Evolutionary conservation across 495 filamentous ascomycete genomes (phyloP).

Genomic region (Oidiodendron maius): DNA sequence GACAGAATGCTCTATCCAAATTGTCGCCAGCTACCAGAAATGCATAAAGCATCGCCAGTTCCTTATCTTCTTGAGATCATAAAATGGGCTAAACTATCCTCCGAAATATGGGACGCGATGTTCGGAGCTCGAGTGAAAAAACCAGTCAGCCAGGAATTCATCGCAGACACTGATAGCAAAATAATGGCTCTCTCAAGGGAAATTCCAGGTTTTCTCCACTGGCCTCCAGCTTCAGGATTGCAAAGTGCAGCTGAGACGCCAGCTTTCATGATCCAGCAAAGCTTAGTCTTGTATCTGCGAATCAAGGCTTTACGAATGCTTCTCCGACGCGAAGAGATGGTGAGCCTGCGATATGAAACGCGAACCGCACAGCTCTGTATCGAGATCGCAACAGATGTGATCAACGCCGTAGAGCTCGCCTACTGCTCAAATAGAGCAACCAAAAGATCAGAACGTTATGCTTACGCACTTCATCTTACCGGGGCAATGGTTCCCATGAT

Average conservation of each 20-base stretch:
- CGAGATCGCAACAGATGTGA: neutral
- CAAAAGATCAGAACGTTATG: neutral
- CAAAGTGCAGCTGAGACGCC: neutral
- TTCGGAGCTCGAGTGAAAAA: neutral
- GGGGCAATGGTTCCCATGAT: neutral
- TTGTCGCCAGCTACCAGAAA: neutral
- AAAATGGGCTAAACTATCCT: neutral
- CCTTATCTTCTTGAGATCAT: slow-evolving; percentile 3
- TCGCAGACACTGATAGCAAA: neutral
- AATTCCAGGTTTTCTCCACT: neutral
- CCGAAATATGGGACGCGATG: slow-evolving; percentile 1
- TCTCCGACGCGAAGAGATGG: neutral
- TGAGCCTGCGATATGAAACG: neutral
- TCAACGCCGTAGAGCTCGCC: neutral
- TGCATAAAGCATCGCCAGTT: neutral
- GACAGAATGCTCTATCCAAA: neutral
- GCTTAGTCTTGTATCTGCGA: neutral
- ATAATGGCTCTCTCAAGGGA: neutral
- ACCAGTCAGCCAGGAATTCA: neutral
- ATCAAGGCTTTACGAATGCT: neutral
- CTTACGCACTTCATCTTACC: neutral
- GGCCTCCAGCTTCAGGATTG: neutral
- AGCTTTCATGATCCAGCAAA: neutral
- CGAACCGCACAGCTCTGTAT: neutral
- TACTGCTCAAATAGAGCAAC: neutral